Evolutionary conservation across 2,329 filamentous ascomycete genomes (phyloP).

Genomic region (Cladosporium sp.): DNA sequence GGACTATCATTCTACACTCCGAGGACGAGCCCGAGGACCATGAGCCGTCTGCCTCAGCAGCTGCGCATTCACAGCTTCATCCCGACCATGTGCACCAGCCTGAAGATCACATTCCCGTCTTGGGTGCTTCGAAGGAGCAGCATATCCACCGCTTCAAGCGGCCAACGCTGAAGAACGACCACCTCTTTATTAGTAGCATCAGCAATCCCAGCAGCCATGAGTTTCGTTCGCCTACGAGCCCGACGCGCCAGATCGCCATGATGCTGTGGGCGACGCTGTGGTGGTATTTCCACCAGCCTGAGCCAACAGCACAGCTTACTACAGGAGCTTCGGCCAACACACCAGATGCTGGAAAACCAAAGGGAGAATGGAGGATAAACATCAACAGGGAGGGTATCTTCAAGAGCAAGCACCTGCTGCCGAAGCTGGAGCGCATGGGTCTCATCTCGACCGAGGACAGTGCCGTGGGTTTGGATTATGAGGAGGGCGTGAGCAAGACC

Average conservation of each 20-base stretch:
- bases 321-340: conserved; percentile 63
- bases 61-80: conserved; percentile 12
- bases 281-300: conserved; percentile 93
- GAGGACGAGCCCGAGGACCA: conserved; percentile 45
- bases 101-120: conserved; percentile 24
- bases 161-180: conserved; percentile 75
- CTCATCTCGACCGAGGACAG: conserved; percentile 73
- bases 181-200: conserved; percentile 86
- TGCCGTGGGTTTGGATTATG: conserved; percentile 60
- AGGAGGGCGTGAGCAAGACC: conserved; percentile 43
- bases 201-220: conserved; percentile 77
- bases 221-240: conserved; percentile 73
- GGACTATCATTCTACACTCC: conserved; percentile 82
- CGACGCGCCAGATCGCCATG: conserved; percentile 87
- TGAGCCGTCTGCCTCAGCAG: not conserved
- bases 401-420: conserved; percentile 74
- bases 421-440: conserved; percentile 92
- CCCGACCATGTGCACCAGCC: conserved; percentile 17
- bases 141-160: conserved; percentile 62
- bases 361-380: conserved; percentile 80
- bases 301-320: conserved; percentile 62
- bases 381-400: conserved; percentile 86
- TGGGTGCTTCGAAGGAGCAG: conserved; percentile 26
- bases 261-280: conserved; percentile 93
- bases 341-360: conserved; percentile 64